Evolutionary conservation across 1,284 basidiomycete species (phyloP), one percentile per base, ranked within the genome.

Genomic region (Prillingera fragicola): DNA sequence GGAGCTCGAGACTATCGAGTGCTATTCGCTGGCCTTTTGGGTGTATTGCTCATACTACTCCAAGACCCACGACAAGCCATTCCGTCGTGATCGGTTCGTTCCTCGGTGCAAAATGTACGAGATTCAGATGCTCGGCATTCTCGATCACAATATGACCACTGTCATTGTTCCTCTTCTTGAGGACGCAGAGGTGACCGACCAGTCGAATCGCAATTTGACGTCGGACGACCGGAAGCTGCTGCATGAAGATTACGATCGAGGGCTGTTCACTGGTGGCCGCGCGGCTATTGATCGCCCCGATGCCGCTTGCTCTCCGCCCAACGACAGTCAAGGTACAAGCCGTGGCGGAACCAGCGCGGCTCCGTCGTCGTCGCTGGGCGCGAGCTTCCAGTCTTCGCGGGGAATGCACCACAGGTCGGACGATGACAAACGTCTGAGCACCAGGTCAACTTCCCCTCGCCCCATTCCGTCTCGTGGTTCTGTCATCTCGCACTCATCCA

Each of bases 101-200:
- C 83, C 88, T 3, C 81, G 89, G 32, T 88, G 86, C 28, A 88
- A 87, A 70, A 92, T 95, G 87, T 85, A 88, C 58, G 85, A 92
- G 62, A 89, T 94, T 34, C 85, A 94, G 62, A 91, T 88, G 85
- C 77, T 94, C 8, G 90, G 90, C 4, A 74, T 92, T 8, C 74
- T 94, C 36, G 88, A 90, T 56, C 85, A 92, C 61, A 90, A 90
- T 62, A 82, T 89, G 24, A 81, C 85, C 14, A 85, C 84, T 52
- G 91, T 94, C 46, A 85, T 84, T 50, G 81, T 89, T 12, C 88
- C 87, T 4, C 74, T 81, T 60, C 73, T 89, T 24, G 67, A 64
- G 24, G 63, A 67, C 21, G 43, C 43, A 9, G 41, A 55, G 9
- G 45, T 28, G 42, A 38, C 48, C 41, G n/a, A 39, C 43, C 19